Base-by-base conservation (phyloP, 768 basidiomycete genomes). In the Rhodotorula graminis region DNA sequence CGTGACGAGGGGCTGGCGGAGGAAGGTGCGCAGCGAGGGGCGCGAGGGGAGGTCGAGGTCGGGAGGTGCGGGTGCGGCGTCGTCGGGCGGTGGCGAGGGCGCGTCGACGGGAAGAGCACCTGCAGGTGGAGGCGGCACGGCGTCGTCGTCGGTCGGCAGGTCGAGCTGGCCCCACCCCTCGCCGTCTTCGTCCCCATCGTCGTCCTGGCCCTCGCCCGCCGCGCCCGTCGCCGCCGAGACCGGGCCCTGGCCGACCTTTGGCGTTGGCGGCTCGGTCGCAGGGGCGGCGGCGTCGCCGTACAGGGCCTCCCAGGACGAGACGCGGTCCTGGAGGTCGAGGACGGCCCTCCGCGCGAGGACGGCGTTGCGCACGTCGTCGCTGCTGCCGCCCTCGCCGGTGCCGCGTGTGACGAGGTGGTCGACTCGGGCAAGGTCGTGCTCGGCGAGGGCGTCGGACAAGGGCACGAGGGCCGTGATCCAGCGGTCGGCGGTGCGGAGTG, bases 21-120 rank as follows among this genome's bases (percentile, higher is more conserved):
- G 84, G 80, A 96, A 93, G 18, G 81, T 76, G 18, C 87, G 82
- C 31, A 95, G 84, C 4, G 86, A 77, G 40, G 81, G 61, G 31
- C 49, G 67, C 2, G 69, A 27, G 3, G 59, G 27, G 64, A 29
- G 4, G 37, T 33, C 23, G 23, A 4, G 3, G 44, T 7, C 7
- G 61, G 31, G 58, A 25, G 1, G 72, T 29, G 33, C 37, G 19
- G 27, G 53, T 23, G 44, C 44, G 37, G 19, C 11, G 2, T 16
- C 46, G 61, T 3, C 37, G 29, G 12, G 29, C 25, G 6, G 49
- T 3, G 21, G 9, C 37, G 37, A 37, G 37, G 37, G 9, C 9
- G 9, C 37, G 37, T 37, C 37, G 37, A 9, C 9, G 37, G 4
- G 9, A 4, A 9, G 37, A 4, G 37, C 37, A 37, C 37, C 37